phyloP scores from a whole-genome alignment of 2,329 filamentous ascomycete species.

The Hysterium pulicare region DNA sequence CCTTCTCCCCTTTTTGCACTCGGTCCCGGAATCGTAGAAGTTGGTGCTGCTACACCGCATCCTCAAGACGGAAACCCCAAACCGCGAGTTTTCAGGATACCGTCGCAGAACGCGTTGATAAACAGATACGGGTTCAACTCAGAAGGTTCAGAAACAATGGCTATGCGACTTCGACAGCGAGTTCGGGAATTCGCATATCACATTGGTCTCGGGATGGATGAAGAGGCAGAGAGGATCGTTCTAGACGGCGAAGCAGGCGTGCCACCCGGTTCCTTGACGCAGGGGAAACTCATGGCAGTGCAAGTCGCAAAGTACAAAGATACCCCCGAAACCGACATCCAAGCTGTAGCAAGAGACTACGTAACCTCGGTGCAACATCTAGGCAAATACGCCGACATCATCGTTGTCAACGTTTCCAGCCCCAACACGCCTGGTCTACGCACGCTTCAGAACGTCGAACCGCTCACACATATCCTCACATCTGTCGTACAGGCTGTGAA shows the following conservation, averaged over 20 bases:
- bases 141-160: slow-evolving; percentile 82
- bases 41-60: slow-evolving; percentile 84
- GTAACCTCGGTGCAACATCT: slow-evolving; percentile 83
- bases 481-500: slow-evolving; percentile 79
- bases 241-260: slow-evolving; percentile 73
- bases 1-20: slow-evolving; percentile 80
- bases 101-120: slow-evolving; percentile 80
- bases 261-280: slow-evolving; percentile 73
- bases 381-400: slow-evolving; percentile 84
- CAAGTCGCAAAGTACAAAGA: slow-evolving; percentile 97
- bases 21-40: slow-evolving; percentile 83
- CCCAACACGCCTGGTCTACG: slow-evolving; percentile 93
- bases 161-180: slow-evolving; percentile 71
- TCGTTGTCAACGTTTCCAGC: slow-evolving; percentile 97
- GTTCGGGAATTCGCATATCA: slow-evolving; percentile 72
- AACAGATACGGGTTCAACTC: slow-evolving; percentile 97
- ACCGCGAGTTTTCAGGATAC: slow-evolving; percentile 83
- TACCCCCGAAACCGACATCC: slow-evolving; percentile 79
- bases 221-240: slow-evolving; percentile 65
- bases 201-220: slow-evolving; percentile 62
- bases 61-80: slow-evolving; percentile 85
- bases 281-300: slow-evolving; percentile 77
- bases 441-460: slow-evolving; percentile 79
- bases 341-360: slow-evolving; percentile 75
- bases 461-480: slow-evolving; percentile 73